Conservation (phyloP, 2,329 filamentous ascomycete genomes). For the Exophiala mesophila region DNA sequence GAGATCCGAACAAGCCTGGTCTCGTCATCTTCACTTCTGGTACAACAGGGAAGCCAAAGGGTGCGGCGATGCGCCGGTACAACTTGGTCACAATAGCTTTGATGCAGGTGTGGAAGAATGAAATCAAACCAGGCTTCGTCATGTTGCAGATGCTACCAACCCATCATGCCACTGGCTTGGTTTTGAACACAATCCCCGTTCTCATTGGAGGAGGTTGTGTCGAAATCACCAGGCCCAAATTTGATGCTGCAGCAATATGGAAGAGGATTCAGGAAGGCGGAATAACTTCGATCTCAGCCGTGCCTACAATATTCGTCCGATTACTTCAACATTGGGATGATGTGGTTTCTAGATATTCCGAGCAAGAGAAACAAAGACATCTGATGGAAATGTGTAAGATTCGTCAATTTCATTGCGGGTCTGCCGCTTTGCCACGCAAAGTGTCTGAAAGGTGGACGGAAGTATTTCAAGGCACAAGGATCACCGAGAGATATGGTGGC, state of each 20-base stretch:
- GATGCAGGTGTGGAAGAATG: conserved; percentile 16
- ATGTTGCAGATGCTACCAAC: conserved; percentile 33
- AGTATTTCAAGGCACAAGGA: conserved; percentile 36
- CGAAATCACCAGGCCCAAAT: conserved; percentile 37
- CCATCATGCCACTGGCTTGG: conserved; percentile 27
- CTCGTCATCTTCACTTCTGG: conserved; percentile 60
- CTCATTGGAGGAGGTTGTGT: conserved; percentile 36
- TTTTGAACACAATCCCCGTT: conserved; percentile 31
- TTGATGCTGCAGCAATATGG: conserved; percentile 35
- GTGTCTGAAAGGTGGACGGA: conserved; percentile 47
- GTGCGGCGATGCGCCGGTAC: conserved; percentile 43
- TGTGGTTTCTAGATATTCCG: conserved; percentile 11
- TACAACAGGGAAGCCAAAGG: conserved; percentile 54
- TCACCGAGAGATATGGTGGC: conserved; percentile 40
- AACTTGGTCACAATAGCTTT: conserved; percentile 19
- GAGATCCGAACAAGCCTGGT: conserved; percentile 29
- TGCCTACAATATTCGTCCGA: conserved; percentile 39
- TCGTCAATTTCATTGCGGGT: conserved; percentile 28
- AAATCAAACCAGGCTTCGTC: conserved; percentile 29
- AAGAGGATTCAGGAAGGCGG: conserved; percentile 31
- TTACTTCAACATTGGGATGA: conserved; percentile 31
- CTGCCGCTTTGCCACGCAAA: conserved; percentile 44
- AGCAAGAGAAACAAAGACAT: conserved; percentile 32
- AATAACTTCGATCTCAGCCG: conserved; percentile 34
- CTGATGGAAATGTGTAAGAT: conserved; percentile 34